These are phyloP conservation scores for Candida namnaoensis DNA, from an alignment of 805 yeast genomes.

Conservation along the genomic window DNA sequence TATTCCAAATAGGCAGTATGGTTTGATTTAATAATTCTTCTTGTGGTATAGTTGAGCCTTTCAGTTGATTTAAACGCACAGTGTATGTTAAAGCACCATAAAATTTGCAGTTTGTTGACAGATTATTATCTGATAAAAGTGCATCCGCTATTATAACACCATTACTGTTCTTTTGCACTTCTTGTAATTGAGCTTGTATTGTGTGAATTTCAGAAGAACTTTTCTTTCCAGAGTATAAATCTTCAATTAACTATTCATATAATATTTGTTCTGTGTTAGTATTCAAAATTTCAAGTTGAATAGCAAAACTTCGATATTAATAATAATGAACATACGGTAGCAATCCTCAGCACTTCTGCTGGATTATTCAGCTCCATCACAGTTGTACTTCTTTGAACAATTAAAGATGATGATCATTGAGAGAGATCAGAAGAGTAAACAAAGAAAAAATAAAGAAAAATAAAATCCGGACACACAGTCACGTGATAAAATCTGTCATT, in stretches of 20 bases:
- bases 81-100: slow-evolving; percentile 79
- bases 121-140: slow-evolving; percentile 29
- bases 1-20: slow-evolving; percentile 11
- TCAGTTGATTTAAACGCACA: slow-evolving; percentile 39
- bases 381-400: too few relatives aligned
- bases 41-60: neutral
- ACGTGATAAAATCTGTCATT: too few relatives aligned
- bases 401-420: too few relatives aligned
- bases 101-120: slow-evolving; percentile 46
- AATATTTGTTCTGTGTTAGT: neutral
- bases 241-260: slow-evolving; percentile 23
- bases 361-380: too few relatives aligned
- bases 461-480: too few relatives aligned
- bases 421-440: too few relatives aligned
- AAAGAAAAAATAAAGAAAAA: too few relatives aligned
- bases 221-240: slow-evolving; percentile 29
- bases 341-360: too few relatives aligned
- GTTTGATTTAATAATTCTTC: slow-evolving; percentile 3
- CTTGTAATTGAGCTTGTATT: slow-evolving; percentile 49
- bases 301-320: too few relatives aligned
- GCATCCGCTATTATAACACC: slow-evolving; percentile 52
- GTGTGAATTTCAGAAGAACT: slow-evolving; percentile 28
- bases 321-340: too few relatives aligned
- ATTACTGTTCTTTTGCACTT: slow-evolving; percentile 42
- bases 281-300: too few relatives aligned